These are phyloP conservation scores for Epichloe amarillans DNA, from an alignment of 2,329 filamentous ascomycete species.

Conservation along the genomic window DNA sequence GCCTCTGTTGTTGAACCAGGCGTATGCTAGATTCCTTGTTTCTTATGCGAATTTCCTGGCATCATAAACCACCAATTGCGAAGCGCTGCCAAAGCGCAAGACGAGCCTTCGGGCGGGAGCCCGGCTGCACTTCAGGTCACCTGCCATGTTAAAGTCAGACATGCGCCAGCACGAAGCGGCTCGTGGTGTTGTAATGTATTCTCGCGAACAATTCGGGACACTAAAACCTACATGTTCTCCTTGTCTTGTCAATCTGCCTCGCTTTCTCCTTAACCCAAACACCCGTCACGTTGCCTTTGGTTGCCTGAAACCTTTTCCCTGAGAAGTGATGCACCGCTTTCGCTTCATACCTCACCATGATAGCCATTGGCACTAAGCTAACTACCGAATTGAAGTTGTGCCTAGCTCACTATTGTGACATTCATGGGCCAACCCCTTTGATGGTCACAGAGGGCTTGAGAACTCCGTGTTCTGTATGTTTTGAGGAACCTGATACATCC, in stretches of 20 bases:
- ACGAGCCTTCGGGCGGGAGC: slow-evolving; percentile 1
- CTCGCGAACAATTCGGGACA: background rate
- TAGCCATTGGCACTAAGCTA: slow-evolving; percentile 19
- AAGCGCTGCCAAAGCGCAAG: background rate
- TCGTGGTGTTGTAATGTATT: background rate
- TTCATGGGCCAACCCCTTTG: slow-evolving; percentile 54
- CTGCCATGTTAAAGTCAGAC: slow-evolving; percentile 1
- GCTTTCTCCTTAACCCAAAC: background rate
- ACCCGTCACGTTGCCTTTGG: background rate
- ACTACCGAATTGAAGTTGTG: slow-evolving; percentile 42
- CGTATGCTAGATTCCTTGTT: slow-evolving; percentile 2
- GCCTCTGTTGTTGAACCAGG: slow-evolving; percentile 3
- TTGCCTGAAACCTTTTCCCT: background rate
- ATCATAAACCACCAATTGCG: background rate
- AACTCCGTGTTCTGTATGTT: slow-evolving; percentile 46
- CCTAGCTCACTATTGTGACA: slow-evolving; percentile 58
- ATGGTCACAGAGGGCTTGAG: slow-evolving; percentile 57
- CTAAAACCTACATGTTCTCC: background rate
- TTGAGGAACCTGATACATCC: slow-evolving; percentile 24
- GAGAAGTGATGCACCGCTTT: background rate
- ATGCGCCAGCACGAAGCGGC: background rate
- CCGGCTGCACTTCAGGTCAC: slow-evolving; percentile 1
- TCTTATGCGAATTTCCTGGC: slow-evolving; percentile 1
- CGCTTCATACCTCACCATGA: slow-evolving; percentile 5
- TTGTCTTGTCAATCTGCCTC: background rate